Base-by-base conservation (phyloP, 352 stramenopile species). In the Blastocystis sp. region DNA sequence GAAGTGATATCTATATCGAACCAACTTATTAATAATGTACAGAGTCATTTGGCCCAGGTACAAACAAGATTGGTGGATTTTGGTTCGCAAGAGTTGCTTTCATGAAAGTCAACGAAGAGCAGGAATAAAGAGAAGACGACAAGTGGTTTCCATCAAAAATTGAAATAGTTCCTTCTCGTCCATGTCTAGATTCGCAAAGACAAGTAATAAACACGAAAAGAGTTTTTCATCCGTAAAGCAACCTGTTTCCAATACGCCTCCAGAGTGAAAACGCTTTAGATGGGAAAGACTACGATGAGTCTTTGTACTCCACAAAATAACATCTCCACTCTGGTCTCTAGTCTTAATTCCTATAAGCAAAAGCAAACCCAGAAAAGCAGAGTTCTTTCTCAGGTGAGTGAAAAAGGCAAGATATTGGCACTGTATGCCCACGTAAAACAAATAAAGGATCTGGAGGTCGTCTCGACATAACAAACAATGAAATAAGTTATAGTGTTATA, bases 31-130 rank as follows among this genome's bases (percentile, higher is more conserved):
- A 26, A n/a, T 69, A 24, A 9, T 50, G 7, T 53, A 85, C 55
- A 66, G 24, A 54, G 47, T 85, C 73, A 16, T 66, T 68, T 3
- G 65, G 26, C 68, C 73, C 73, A 5, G 73, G 73, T 53, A 66
- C 47, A 43, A 85, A 85, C 16, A 85, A 30, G n/a, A 66, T 26
- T 3, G 18, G 45, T 26, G 26, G 24, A n/a, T 37, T 18, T n/a
- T 66, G 13, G 26, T 16, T 18, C 18, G 73, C 50, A 6, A 85
- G 13, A 4, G 73, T 54, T 54, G 73, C 73, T 30, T 85, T 85
- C 73, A 85, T 66, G 73, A 69, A 85, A 16, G 73, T 69, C 2
- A 85, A 45, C 5, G 73, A 85, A 13, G 50, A 50, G n/a, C 73
- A 85, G 6, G 16, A 34, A 37, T 62, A 47, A 26, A 56, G 7